Conservation (phyloP, 345 rosid genomes). For the Syzygium jambos region DNA sequence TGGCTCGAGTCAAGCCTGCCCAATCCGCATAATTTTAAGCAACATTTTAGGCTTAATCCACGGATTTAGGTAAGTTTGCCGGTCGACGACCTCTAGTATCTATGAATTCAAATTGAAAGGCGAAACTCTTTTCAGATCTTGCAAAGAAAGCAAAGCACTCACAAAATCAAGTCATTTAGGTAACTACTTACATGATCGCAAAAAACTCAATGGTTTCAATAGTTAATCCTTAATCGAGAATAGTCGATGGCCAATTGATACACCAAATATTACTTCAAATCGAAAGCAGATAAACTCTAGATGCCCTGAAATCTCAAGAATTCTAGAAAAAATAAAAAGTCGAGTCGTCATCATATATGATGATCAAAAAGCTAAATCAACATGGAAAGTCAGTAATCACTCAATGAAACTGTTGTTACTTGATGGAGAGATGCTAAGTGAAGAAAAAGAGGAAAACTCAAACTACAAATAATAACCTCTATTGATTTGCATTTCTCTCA, state of each 20-base stretch:
- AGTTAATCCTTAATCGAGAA: fast-evolving
- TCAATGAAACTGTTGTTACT: neutral
- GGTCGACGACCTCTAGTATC: neutral
- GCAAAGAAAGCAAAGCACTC: too few relatives aligned
- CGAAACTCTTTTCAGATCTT: neutral
- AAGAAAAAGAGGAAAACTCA: fast-evolving
- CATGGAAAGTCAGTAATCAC: fast-evolving
- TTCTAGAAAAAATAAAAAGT: fast-evolving
- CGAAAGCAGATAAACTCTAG: neutral
- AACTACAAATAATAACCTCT: neutral
- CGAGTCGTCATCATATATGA: neutral
- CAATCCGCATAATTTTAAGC: neutral
- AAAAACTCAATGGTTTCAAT: fast-evolving
- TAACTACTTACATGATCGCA: fast-evolving
- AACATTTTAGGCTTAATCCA: neutral
- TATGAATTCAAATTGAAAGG: neutral
- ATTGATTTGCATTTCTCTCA: neutral
- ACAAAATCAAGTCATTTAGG: fast-evolving
- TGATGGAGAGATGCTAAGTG: too few relatives aligned
- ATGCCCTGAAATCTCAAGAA: neutral
- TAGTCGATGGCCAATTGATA: neutral
- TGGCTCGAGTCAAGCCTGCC: neutral
- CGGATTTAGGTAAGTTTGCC: fast-evolving
- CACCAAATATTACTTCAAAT: neutral
- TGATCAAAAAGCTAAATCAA: neutral